Evolutionary conservation across 2,329 filamentous ascomycete species (phyloP).

Genomic region (Cercospora canescens): DNA sequence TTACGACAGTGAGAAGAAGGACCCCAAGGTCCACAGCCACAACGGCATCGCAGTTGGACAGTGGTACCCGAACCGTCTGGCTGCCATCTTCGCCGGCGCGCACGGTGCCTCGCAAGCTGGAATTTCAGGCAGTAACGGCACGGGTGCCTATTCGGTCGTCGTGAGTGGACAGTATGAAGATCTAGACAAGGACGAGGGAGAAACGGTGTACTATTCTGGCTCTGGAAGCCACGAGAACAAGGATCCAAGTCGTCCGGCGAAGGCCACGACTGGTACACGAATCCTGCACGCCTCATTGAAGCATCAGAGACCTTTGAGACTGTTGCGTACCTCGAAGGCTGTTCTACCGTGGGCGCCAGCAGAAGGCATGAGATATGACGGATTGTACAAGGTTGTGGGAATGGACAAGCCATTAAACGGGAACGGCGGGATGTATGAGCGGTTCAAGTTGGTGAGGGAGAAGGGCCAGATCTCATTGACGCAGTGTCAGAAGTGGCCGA

Average conservation of each 20-base stretch:
- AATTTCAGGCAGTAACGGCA: constrained; percentile 21
- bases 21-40: constrained; percentile 26
- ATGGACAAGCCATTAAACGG: constrained; percentile 19
- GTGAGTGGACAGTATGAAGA: constrained; percentile 28
- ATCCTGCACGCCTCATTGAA: constrained; percentile 21
- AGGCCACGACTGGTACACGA: constrained; percentile 20
- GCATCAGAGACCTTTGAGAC: constrained; percentile 21
- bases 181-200: constrained; percentile 28
- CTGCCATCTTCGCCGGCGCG: constrained; percentile 29
- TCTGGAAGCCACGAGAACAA: constrained; percentile 27
- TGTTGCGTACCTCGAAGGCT: constrained; percentile 24
- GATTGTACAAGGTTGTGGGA: constrained; percentile 25
- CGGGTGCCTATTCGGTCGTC: constrained; percentile 29
- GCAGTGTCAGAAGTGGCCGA: constrained; percentile 18
- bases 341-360: constrained; percentile 17
- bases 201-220: constrained; percentile 29
- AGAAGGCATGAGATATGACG: constrained; percentile 30
- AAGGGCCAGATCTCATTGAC: constrained; percentile 19
- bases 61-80: constrained; percentile 29
- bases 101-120: constrained; percentile 28
- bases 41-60: constrained; percentile 27
- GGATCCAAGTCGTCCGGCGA: constrained; percentile 21
- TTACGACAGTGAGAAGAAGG: constrained; percentile 7
- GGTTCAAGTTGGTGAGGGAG: constrained; percentile 26
- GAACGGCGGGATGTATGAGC: constrained; percentile 31